A percentile compares a stretch with the other conserved stretches of the same genome.
Conservation (phyloP, 2,329 filamentous ascomycete species). For the Blastomyces emzantsi region DNA sequence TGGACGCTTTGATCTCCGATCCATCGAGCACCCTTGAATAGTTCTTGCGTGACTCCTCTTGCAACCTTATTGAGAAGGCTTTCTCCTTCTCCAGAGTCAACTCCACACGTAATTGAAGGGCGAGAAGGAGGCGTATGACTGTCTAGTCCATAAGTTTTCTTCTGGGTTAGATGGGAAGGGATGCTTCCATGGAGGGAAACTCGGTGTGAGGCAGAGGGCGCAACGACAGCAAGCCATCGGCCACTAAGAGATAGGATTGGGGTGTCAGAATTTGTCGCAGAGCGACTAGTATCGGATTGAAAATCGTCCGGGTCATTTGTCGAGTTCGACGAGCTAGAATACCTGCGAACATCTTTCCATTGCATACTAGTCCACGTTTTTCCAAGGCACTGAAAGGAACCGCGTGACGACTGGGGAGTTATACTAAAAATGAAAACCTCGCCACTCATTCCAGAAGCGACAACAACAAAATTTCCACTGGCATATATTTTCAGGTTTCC, state of each 20-base stretch:
- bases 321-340: slow-evolving; percentile 39
- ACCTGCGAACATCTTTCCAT: slow-evolving; percentile 36
- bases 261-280: slow-evolving; percentile 23
- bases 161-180: slow-evolving; percentile 27
- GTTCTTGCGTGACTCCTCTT: slow-evolving; percentile 42
- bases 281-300: slow-evolving; percentile 31
- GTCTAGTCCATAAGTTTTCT: slow-evolving; percentile 35
- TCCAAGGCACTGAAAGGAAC: slow-evolving; percentile 58
- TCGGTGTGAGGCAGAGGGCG: slow-evolving; percentile 30
- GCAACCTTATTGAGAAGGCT: slow-evolving; percentile 41
- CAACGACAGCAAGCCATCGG: slow-evolving; percentile 40
- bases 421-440: slow-evolving; percentile 71
- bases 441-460: slow-evolving; percentile 74
- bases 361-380: slow-evolving; percentile 91
- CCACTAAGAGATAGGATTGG: slow-evolving; percentile 38
- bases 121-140: slow-evolving; percentile 35
- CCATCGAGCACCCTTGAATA: slow-evolving; percentile 42
- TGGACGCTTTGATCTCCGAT: slow-evolving; percentile 43
- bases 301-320: slow-evolving; percentile 36
- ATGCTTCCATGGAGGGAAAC: slow-evolving; percentile 35
- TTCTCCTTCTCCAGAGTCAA: slow-evolving; percentile 40
- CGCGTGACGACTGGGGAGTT: slow-evolving; percentile 17
- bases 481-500: slow-evolving; percentile 67
- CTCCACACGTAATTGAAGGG: slow-evolving; percentile 36
- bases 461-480: slow-evolving; percentile 59